Percentiles rank a stretch among this genome's conserved stretches.
These are phyloP conservation scores for Rhizopogon parksii DNA, from an alignment of 1,284 basidiomycete species.

Conservation along the genomic window DNA sequence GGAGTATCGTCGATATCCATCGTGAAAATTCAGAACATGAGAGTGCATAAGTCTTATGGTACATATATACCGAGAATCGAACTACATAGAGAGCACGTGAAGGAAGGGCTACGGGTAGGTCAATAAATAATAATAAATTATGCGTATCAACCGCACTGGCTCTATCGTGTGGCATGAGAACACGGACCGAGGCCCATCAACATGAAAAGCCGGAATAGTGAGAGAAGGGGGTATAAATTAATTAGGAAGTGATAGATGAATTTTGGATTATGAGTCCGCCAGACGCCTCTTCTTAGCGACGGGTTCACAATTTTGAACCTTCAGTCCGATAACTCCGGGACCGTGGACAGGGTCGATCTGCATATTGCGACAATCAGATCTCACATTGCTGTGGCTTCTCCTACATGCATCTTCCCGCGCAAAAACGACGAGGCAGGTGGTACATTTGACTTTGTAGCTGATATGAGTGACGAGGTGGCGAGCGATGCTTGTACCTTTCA, in stretches of 20 bases:
- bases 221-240: not conserved
- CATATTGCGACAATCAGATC: constrained; percentile 19
- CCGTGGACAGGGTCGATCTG: not conserved
- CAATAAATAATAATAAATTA: not conserved
- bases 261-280: constrained; percentile 17
- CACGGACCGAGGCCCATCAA: not conserved
- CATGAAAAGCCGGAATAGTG: no score
- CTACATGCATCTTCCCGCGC: constrained; percentile 30
- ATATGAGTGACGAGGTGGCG: constrained; percentile 28
- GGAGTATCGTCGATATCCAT: no score
- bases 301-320: constrained; percentile 17
- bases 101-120: not conserved
- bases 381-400: constrained; percentile 23
- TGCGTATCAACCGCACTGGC: not conserved
- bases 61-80: not conserved
- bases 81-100: not conserved
- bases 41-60: not conserved
- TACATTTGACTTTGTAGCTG: constrained; percentile 26
- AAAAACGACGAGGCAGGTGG: constrained; percentile 27
- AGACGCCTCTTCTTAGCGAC: constrained; percentile 27
- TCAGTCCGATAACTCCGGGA: constrained; percentile 11
- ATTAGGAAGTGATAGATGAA: not conserved
- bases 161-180: not conserved
- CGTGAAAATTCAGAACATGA: no score
- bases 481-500: constrained; percentile 30